A percentile compares a stretch with the other conserved stretches of the same genome.
Conservation (phyloP, 768 basidiomycete species). For the Cantharellus anzutake region DNA sequence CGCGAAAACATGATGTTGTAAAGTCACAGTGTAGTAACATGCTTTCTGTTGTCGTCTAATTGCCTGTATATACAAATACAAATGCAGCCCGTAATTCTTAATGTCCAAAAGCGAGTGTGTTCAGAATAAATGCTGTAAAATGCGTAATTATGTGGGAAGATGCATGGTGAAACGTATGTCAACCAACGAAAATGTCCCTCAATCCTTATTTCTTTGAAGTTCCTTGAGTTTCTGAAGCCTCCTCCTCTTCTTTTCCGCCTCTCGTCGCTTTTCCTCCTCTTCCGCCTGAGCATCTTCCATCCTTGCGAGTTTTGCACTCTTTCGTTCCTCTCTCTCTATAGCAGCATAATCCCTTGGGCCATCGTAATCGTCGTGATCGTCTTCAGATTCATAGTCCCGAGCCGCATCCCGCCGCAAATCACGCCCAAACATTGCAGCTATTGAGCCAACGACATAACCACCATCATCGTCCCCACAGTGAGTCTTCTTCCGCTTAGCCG, state of each 20-base stretch:
- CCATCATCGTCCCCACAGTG: background rate
- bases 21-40: no score
- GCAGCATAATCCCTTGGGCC: conserved; percentile 2
- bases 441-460: background rate
- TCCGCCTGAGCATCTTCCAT: conserved; percentile 7
- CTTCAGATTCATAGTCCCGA: background rate
- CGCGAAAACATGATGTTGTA: no score
- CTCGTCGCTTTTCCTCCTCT: conserved; percentile 9
- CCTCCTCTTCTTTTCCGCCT: conserved; percentile 8
- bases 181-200: no score
- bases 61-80: no score
- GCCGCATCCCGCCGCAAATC: background rate
- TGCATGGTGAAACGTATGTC: no score
- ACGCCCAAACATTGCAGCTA: conserved; percentile 3
- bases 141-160: no score
- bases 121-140: no score
- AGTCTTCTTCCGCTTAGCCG: background rate
- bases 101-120: no score
- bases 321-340: conserved; percentile 7
- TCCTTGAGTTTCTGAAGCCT: background rate
- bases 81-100: no score
- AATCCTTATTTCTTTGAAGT: no score
- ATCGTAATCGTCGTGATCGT: conserved; percentile 10
- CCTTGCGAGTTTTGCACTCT: conserved; percentile 7
- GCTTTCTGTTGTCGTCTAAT: no score